phyloP scores from a whole-genome alignment of 73 alveolate genomes.

The Blepharisma japonicum region DNA sequence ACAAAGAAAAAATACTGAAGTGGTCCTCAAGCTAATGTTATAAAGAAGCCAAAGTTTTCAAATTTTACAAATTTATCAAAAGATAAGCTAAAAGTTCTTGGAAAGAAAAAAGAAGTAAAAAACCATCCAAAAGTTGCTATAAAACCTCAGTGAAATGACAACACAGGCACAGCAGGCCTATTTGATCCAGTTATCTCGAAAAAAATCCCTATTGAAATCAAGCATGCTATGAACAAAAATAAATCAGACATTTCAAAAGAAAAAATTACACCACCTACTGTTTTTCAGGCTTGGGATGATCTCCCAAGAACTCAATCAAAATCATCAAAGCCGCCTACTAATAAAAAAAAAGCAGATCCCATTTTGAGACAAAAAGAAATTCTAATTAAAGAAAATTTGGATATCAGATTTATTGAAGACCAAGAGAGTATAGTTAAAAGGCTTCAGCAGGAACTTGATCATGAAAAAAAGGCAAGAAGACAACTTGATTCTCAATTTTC shows the following conservation, averaged over 20 bases:
- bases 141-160: constrained; percentile 19
- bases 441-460: not conserved
- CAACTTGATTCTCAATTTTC: constrained; percentile 10
- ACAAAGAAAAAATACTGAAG: not conserved
- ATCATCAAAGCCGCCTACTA: not conserved
- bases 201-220: constrained; percentile 11
- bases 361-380: not conserved
- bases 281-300: not conserved
- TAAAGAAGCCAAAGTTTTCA: not conserved
- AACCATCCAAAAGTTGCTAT: not conserved
- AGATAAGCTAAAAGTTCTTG: not conserved
- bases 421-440: not conserved
- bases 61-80: not conserved
- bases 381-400: not conserved
- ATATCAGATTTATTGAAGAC: not conserved
- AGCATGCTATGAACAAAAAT: constrained; percentile 19
- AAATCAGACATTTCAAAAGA: not conserved
- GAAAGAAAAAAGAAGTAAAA: not conserved
- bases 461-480: constrained; percentile 29
- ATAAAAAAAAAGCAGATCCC: not conserved
- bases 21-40: not conserved
- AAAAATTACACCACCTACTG: not conserved
- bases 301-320: not conserved
- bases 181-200: not conserved
- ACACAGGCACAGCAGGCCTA: constrained; percentile 4